phyloP scores from a whole-genome alignment of 345 rosid genomes.

The Melastoma malabathricum region DNA sequence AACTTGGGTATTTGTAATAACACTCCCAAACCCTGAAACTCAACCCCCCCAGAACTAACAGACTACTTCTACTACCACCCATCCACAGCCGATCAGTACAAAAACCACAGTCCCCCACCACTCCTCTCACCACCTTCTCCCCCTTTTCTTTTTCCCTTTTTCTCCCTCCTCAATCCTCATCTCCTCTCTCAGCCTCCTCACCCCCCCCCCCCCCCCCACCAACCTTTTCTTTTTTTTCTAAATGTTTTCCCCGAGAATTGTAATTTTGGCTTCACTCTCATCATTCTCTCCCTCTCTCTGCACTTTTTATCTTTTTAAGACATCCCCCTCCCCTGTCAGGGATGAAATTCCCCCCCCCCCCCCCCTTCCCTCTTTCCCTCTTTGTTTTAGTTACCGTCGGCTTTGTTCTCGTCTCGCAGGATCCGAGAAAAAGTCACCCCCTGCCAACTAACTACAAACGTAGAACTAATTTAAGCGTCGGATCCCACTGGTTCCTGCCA shows the following conservation, averaged over 20 bases:
- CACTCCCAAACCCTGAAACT: too few relatives aligned
- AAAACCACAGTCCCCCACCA: neutral
- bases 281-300: neutral
- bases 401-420: conserved; percentile 2
- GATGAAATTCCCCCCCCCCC: too few relatives aligned
- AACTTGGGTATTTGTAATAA: too few relatives aligned
- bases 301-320: conserved; percentile 1
- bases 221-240: neutral
- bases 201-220: conserved; percentile 2
- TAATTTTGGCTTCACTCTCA: conserved; percentile 5
- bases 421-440: neutral
- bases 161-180: neutral
- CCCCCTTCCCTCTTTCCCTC: too few relatives aligned
- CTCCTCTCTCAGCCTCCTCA: neutral
- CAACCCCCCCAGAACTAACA: too few relatives aligned
- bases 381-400: neutral
- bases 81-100: neutral
- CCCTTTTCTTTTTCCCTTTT: neutral
- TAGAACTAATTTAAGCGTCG: too few relatives aligned
- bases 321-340: too few relatives aligned
- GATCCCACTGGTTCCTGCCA: too few relatives aligned
- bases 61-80: too few relatives aligned
- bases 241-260: neutral
- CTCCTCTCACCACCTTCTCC: neutral
- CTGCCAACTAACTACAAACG: too few relatives aligned